These are phyloP conservation scores for Escallonia herrerae DNA, from an alignment of 129 eudicot genomes.

Conservation along the genomic window DNA sequence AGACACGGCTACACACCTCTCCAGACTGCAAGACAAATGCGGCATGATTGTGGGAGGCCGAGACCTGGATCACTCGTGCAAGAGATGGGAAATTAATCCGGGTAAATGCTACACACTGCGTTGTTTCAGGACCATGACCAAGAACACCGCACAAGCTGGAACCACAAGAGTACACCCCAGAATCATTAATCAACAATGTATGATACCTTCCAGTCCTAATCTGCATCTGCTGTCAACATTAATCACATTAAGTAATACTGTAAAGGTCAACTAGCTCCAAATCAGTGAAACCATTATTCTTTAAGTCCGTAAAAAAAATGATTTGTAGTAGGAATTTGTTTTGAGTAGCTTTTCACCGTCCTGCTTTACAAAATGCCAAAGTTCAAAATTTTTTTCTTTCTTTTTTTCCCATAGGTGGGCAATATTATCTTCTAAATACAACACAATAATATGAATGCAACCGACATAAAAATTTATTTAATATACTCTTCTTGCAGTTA, in stretches of 20 bases:
- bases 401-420: too few species aligned
- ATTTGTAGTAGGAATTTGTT: too few species aligned
- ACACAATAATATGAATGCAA: too few species aligned
- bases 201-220: constrained; percentile 91
- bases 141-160: constrained; percentile 96
- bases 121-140: constrained; percentile 95
- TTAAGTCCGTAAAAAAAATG: too few species aligned
- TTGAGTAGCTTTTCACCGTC: too few species aligned
- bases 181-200: constrained; percentile 70
- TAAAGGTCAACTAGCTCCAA: not conserved
- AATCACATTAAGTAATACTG: not conserved
- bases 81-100: constrained; percentile 54
- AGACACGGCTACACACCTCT: constrained; percentile 44
- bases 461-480: too few species aligned
- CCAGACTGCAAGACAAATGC: constrained; percentile 79
- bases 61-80: constrained; percentile 57
- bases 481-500: too few species aligned
- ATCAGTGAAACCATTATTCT: too few species aligned
- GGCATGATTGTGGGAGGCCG: constrained; percentile 94
- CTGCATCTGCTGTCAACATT: constrained; percentile 58
- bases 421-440: too few species aligned
- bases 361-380: too few species aligned
- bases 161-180: constrained; percentile 79
- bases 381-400: too few species aligned
- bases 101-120: constrained; percentile 69